These are phyloP conservation scores for Panaeolus cyanescens DNA, from an alignment of 768 basidiomycete species.

Conservation along the genomic window DNA sequence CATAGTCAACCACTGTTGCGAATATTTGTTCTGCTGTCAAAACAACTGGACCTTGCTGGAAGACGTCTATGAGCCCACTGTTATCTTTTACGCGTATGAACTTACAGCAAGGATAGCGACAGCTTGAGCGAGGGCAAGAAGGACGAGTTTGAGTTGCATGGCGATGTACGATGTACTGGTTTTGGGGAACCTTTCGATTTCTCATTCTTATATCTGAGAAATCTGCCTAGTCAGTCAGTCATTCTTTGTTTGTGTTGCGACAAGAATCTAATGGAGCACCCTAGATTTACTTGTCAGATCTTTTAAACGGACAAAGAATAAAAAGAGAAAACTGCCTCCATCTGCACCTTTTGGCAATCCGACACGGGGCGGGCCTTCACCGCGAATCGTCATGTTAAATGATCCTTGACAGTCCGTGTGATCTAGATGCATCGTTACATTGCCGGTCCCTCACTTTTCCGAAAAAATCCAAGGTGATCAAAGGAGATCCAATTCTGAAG, in stretches of 20 bases:
- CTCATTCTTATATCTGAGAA: background rate
- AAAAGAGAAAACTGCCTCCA: background rate
- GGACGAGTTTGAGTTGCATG: constrained; percentile 5
- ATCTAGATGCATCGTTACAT: background rate
- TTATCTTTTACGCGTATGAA: background rate
- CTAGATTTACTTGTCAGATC: background rate
- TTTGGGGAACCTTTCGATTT: background rate
- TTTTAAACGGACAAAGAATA: background rate
- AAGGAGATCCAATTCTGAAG: background rate
- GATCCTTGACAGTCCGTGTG: background rate
- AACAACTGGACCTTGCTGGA: constrained; percentile 11
- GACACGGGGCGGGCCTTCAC: background rate
- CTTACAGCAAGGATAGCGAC: background rate
- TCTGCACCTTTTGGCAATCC: background rate
- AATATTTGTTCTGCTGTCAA: constrained; percentile 19
- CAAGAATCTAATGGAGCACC: background rate
- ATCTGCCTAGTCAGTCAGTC: background rate
- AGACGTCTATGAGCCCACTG: background rate
- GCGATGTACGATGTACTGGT: background rate
- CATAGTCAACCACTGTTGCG: constrained; percentile 18
- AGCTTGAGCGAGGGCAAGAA: background rate
- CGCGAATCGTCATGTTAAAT: background rate
- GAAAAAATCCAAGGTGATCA: background rate
- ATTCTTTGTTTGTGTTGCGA: background rate
- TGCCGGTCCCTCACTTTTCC: background rate